A percentile compares a stretch with the other conserved stretches of the same genome.
These are phyloP conservation scores for Cercospora berteroae DNA, from an alignment of 2,329 filamentous ascomycete genomes.

Conservation along the genomic window DNA sequence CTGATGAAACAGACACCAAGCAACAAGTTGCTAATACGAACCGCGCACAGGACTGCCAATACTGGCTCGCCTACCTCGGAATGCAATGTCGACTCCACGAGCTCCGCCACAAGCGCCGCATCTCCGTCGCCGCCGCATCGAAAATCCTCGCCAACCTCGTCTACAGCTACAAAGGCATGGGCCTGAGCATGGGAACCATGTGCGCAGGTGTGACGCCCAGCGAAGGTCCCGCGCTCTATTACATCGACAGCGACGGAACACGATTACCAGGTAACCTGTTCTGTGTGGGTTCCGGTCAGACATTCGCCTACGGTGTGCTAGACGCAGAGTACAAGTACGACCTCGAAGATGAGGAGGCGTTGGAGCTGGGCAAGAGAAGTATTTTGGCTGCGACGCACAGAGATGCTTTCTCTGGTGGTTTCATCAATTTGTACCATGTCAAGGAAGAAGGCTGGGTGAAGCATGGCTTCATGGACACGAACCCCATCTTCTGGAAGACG, in stretches of 20 bases:
- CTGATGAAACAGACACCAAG: neutral
- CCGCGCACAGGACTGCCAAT: slow-evolving; percentile 80
- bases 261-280: slow-evolving; percentile 91
- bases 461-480: slow-evolving; percentile 96
- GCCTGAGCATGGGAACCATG: slow-evolving; percentile 99
- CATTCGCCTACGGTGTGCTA: slow-evolving; percentile 96
- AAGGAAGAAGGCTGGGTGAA: slow-evolving; percentile 99
- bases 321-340: slow-evolving; percentile 95
- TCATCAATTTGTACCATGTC: slow-evolving; percentile 98
- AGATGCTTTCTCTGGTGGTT: slow-evolving; percentile 98
- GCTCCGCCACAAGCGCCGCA: slow-evolving; percentile 97
- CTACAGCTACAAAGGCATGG: slow-evolving; percentile 99
- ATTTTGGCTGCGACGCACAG: slow-evolving; percentile 95
- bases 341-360: slow-evolving; percentile 77
- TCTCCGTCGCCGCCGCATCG: slow-evolving; percentile 92
- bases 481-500: slow-evolving; percentile 99
- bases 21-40: slow-evolving; percentile 16
- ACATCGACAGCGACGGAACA: slow-evolving; percentile 97
- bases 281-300: slow-evolving; percentile 97
- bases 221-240: slow-evolving; percentile 96
- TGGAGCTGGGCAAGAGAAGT: slow-evolving; percentile 85
- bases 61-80: slow-evolving; percentile 97
- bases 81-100: slow-evolving; percentile 99
- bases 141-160: slow-evolving; percentile 99
- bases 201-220: slow-evolving; percentile 93